A percentile compares a stretch with the other conserved stretches of the same genome.
Conservation (phyloP, 2,329 filamentous ascomycete genomes). For the Trichoderma polysporum region DNA sequence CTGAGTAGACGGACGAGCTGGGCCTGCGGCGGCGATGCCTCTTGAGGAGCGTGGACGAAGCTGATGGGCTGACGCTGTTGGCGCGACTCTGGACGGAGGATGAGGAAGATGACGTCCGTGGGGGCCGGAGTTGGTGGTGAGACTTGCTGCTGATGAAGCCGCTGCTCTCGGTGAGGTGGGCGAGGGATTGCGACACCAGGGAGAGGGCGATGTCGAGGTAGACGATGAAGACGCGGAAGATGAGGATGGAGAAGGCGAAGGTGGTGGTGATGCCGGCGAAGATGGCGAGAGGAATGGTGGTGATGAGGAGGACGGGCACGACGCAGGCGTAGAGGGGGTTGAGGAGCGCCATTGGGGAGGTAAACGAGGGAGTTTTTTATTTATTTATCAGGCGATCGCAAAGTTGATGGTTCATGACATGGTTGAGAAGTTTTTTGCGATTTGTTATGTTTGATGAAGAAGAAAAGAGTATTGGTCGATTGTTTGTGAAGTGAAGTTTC, state of each 20-base stretch:
- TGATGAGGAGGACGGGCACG: conserved; percentile 61
- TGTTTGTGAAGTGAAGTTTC: not conserved
- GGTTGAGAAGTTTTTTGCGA: not conserved
- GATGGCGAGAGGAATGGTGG: conserved; percentile 62
- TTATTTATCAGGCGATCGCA: not conserved
- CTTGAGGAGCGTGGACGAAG: conserved; percentile 21
- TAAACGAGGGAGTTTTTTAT: not conserved
- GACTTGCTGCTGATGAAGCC: conserved; percentile 31
- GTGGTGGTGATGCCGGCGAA: conserved; percentile 64
- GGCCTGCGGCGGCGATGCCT: conserved; percentile 38
- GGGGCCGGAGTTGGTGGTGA: conserved; percentile 29
- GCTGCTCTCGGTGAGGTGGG: conserved; percentile 32
- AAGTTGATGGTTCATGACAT: conserved; percentile 12
- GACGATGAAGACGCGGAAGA: conserved; percentile 59
- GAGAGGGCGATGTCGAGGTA: conserved; percentile 63
- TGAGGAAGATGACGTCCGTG: conserved; percentile 25
- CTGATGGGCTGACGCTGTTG: conserved; percentile 22
- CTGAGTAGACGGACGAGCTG: conserved; percentile 33
- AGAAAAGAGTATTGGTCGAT: not conserved
- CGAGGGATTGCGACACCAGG: conserved; percentile 56
- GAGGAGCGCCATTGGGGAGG: conserved; percentile 48
- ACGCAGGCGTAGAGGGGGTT: conserved; percentile 57
- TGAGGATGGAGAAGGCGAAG: conserved; percentile 60
- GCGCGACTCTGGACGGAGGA: conserved; percentile 25
- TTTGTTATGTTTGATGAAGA: not conserved